These are phyloP conservation scores for Lactarius evosmus DNA, from an alignment of 768 basidiomycete genomes.

Conservation along the genomic window DNA sequence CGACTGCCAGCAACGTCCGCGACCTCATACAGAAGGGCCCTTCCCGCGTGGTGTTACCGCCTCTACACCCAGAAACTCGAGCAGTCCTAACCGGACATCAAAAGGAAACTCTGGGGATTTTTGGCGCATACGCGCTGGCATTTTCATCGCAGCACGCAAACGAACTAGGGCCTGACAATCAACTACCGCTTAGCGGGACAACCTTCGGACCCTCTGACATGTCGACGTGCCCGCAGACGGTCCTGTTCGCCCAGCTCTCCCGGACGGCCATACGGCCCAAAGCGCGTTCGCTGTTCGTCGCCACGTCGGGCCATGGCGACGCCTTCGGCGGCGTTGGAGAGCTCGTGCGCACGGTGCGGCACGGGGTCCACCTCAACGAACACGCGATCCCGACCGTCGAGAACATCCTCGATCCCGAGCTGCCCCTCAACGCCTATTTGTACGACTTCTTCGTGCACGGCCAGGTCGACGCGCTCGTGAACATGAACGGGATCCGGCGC, in stretches of 20 bases:
- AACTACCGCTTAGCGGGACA: constrained; percentile 48
- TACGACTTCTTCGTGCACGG: constrained; percentile 70
- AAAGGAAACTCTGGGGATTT: constrained; percentile 49
- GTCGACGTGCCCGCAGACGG: background rate
- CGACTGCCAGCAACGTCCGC: constrained; percentile 38
- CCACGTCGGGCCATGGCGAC: constrained; percentile 65
- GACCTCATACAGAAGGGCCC: constrained; percentile 45
- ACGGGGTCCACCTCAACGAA: constrained; percentile 53
- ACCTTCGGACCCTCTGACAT: constrained; percentile 29
- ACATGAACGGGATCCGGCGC: constrained; percentile 55
- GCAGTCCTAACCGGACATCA: constrained; percentile 47
- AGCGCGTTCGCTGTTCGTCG: constrained; percentile 60
- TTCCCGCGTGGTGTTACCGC: constrained; percentile 55
- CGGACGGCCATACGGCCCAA: constrained; percentile 39
- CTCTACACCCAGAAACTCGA: constrained; percentile 42
- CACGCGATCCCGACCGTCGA: constrained; percentile 58
- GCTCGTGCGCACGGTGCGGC: constrained; percentile 48
- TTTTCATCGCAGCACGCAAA: constrained; percentile 43
- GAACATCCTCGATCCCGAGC: constrained; percentile 32
- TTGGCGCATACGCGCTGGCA: constrained; percentile 51
- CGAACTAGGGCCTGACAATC: constrained; percentile 42
- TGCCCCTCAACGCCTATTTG: constrained; percentile 42
- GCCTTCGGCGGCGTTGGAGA: constrained; percentile 49
- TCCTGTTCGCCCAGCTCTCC: constrained; percentile 41
- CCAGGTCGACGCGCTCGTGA: constrained; percentile 45